These are phyloP conservation scores for Eutypella sp. DNA, from an alignment of 2,329 filamentous ascomycete species.

Conservation along the genomic window DNA sequence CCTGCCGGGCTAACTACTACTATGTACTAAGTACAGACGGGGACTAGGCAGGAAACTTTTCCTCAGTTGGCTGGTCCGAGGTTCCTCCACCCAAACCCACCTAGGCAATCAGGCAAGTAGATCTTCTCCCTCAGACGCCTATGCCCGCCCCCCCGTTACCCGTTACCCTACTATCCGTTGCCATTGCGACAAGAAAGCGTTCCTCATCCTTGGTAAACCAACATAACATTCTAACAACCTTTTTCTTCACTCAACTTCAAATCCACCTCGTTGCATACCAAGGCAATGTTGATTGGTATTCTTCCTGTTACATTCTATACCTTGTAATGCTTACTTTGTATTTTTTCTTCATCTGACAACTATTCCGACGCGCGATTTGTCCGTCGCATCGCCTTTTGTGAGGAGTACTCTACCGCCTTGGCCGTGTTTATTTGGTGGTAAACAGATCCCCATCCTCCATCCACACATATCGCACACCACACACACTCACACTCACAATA, in stretches of 20 bases:
- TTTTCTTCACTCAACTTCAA: neutral
- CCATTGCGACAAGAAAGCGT: neutral
- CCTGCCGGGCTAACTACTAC: neutral
- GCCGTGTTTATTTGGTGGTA: constrained; percentile 15
- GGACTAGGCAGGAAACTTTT: neutral
- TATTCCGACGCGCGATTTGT: constrained; percentile 25
- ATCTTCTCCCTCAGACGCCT: neutral
- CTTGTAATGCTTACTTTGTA: neutral
- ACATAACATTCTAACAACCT: neutral
- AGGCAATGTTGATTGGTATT: neutral
- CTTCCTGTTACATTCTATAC: neutral
- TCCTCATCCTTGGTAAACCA: neutral
- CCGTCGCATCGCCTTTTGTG: constrained; percentile 16
- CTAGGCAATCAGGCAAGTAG: neutral
- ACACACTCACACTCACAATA: no score
- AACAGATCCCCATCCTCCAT: no score
- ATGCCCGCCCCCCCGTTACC: no score
- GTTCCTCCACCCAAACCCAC: no score
- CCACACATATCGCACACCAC: no score
- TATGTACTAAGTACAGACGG: neutral
- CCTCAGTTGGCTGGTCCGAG: neutral
- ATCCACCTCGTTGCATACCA: neutral
- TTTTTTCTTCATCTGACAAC: constrained; percentile 7
- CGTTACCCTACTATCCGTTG: no score
- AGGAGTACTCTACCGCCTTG: no score